Conservation (phyloP, 805 yeast genomes). For the Suhomyces vadensis region DNA sequence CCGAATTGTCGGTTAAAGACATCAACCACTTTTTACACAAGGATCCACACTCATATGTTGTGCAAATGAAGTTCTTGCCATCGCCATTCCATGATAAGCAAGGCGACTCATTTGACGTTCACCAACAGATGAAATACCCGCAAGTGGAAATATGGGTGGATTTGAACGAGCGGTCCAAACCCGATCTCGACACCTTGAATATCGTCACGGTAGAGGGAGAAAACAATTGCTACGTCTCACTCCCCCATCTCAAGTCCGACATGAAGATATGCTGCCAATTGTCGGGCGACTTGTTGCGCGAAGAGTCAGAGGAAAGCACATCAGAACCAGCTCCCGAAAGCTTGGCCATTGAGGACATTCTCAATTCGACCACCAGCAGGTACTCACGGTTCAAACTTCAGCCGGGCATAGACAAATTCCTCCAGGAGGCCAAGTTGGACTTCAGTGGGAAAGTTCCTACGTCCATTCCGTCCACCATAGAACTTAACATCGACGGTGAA, state of each 20-base stretch:
- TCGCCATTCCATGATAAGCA: slow-evolving; percentile 30
- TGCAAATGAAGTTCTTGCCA: slow-evolving; percentile 50
- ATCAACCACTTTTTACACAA: slow-evolving; percentile 21
- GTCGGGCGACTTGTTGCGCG: slow-evolving; percentile 33
- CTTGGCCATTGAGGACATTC: slow-evolving; percentile 14
- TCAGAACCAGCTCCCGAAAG: slow-evolving; percentile 8
- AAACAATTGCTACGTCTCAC: slow-evolving; percentile 39
- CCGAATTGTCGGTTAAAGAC: slow-evolving; percentile 17
- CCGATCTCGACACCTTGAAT: slow-evolving; percentile 40
- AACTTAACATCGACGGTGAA: slow-evolving; percentile 37
- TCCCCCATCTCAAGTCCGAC: slow-evolving; percentile 46
- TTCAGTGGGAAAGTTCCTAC: slow-evolving; percentile 39
- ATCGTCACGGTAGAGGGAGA: slow-evolving; percentile 50
- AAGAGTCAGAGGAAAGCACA: slow-evolving; percentile 8
- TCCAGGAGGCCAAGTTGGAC: slow-evolving; percentile 37
- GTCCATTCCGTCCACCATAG: slow-evolving; percentile 40
- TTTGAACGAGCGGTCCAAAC: slow-evolving; percentile 35
- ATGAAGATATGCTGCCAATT: slow-evolving; percentile 44
- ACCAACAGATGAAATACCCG: slow-evolving; percentile 39
- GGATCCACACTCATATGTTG: slow-evolving; percentile 27
- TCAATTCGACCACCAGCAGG: slow-evolving; percentile 23
- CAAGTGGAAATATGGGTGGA: slow-evolving; percentile 60
- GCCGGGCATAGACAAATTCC: slow-evolving; percentile 44
- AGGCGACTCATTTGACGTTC: background rate
- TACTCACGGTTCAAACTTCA: slow-evolving; percentile 35